These are phyloP conservation scores for Piper longum DNA, from an alignment of 164 flowering plant species.

Conservation along the genomic window DNA sequence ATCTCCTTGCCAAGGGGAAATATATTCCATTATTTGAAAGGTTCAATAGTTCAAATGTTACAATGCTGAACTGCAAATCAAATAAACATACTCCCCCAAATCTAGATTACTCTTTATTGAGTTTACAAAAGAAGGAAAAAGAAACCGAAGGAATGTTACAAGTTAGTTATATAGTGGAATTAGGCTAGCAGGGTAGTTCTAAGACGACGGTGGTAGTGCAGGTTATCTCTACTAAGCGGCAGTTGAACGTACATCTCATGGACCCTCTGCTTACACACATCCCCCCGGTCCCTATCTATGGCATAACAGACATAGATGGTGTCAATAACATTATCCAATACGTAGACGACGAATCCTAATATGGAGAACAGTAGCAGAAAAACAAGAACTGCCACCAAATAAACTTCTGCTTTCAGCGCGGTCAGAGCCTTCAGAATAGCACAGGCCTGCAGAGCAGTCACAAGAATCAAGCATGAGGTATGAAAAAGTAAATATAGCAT, in stretches of 20 bases:
- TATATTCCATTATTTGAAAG: no score
- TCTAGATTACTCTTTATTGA: not conserved
- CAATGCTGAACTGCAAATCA: not conserved
- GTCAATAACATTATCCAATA: conserved; percentile 76
- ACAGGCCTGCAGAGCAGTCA: conserved; percentile 38
- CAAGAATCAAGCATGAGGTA: not conserved
- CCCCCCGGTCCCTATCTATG: conserved; percentile 78
- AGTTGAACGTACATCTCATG: conserved; percentile 12
- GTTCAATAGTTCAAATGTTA: no score
- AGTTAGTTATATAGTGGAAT: not conserved
- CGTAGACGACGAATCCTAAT: conserved; percentile 60
- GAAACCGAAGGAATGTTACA: not conserved
- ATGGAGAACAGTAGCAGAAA: conserved; percentile 48
- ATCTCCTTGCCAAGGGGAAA: no score
- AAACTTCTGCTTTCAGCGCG: conserved; percentile 42
- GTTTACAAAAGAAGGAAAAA: no score
- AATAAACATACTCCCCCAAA: conserved; percentile 1
- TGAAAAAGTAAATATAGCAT: not conserved
- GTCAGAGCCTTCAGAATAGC: conserved; percentile 44
- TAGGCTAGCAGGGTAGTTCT: conserved; percentile 6
- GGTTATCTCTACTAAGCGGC: conserved; percentile 7
- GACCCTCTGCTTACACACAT: conserved; percentile 30
- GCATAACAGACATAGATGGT: conserved; percentile 82
- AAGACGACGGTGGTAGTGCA: conserved; percentile 1
- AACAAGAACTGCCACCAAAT: conserved; percentile 49